Evolutionary conservation across 768 basidiomycete species (phyloP).

Genomic region (Mycena floridula): DNA sequence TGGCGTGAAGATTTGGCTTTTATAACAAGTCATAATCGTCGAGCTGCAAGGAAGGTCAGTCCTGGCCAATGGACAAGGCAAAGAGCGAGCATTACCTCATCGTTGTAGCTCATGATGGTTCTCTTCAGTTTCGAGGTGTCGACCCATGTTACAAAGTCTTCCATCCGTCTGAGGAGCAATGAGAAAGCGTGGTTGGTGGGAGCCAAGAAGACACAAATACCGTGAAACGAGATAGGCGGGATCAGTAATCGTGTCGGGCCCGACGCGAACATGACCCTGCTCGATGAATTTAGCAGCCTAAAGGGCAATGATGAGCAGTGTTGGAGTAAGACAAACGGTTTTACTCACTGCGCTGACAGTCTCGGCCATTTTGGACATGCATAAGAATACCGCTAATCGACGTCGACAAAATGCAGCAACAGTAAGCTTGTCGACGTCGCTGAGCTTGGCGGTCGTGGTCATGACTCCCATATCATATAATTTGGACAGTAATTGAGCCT

Average conservation of each 20-base stretch:
- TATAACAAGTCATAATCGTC: slow-evolving; percentile 91
- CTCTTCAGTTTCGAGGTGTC: slow-evolving; percentile 96
- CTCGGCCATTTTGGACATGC: slow-evolving; percentile 91
- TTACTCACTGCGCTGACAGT: slow-evolving; percentile 83
- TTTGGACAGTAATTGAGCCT: slow-evolving; percentile 84
- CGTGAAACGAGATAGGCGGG: slow-evolving; percentile 93
- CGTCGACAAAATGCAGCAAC: slow-evolving; percentile 93
- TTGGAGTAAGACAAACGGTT: slow-evolving; percentile 3
- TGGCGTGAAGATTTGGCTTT: neutral
- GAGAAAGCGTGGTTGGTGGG: slow-evolving; percentile 1
- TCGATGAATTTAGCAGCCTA: slow-evolving; percentile 97
- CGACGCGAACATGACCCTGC: slow-evolving; percentile 96
- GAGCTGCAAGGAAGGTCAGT: slow-evolving; percentile 41
- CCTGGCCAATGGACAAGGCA: neutral
- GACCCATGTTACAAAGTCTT: slow-evolving; percentile 99
- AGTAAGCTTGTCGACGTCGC: slow-evolving; percentile 92
- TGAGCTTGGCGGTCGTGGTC: slow-evolving; percentile 79
- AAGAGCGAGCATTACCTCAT: slow-evolving; percentile 57
- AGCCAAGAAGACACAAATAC: slow-evolving; percentile 40
- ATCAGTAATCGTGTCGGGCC: slow-evolving; percentile 92
- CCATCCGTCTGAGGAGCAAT: slow-evolving; percentile 68
- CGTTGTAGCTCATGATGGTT: slow-evolving; percentile 93
- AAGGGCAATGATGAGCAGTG: slow-evolving; percentile 4
- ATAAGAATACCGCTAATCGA: slow-evolving; percentile 88
- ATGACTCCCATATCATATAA: slow-evolving; percentile 97